These are phyloP conservation scores for Pseudogymnoascus sp. DNA, from an alignment of 2,329 filamentous ascomycete genomes.

Conservation along the genomic window DNA sequence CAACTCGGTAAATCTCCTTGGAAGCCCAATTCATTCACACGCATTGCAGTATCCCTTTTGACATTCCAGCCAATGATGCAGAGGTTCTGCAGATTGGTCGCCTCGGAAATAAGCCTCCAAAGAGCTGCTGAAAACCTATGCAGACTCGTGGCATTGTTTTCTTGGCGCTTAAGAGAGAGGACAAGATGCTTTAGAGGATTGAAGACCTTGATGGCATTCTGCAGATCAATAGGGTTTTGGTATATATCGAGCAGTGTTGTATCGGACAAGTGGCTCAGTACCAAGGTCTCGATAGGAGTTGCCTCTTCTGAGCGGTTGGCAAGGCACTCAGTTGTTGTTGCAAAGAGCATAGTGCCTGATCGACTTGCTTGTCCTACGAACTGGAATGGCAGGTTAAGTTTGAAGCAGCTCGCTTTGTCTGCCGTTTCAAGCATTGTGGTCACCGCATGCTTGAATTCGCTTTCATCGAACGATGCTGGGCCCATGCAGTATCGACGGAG, in stretches of 20 bases:
- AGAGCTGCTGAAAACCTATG: conserved; percentile 38
- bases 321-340: conserved; percentile 44
- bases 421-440: conserved; percentile 39
- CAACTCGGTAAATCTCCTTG: conserved; percentile 17
- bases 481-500: conserved; percentile 43
- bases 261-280: conserved; percentile 44
- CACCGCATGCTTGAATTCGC: conserved; percentile 38
- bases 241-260: conserved; percentile 41
- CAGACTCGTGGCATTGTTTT: conserved; percentile 30
- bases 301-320: conserved; percentile 39
- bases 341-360: conserved; percentile 44
- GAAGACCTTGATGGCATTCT: conserved; percentile 40
- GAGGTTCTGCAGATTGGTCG: conserved; percentile 37
- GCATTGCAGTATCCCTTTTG: conserved; percentile 20
- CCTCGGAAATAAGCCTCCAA: conserved; percentile 43
- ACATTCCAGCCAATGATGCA: conserved; percentile 38
- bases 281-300: conserved; percentile 36
- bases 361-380: conserved; percentile 39
- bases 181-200: conserved; percentile 38
- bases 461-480: conserved; percentile 41
- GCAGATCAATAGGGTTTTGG: conserved; percentile 44
- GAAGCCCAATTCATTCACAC: conserved; percentile 17
- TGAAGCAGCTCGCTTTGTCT: conserved; percentile 36
- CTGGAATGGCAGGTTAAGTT: conserved; percentile 45
- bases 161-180: conserved; percentile 40